These are phyloP conservation scores for Candida khao-thaluensis DNA, from an alignment of 805 yeast species.

Conservation along the genomic window DNA sequence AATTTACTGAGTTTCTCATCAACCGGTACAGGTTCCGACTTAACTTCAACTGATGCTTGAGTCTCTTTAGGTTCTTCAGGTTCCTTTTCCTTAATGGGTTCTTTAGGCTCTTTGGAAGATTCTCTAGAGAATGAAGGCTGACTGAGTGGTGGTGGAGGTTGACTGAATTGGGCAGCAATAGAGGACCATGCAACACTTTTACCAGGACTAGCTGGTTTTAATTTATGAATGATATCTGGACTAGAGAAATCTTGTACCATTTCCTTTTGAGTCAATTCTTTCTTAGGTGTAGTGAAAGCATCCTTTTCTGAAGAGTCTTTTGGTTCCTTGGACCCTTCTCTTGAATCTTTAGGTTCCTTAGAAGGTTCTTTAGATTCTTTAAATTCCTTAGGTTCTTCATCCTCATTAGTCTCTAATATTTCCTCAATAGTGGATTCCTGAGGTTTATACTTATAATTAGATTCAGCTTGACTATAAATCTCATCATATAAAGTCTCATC, in stretches of 20 bases:
- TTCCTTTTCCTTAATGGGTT: slow-evolving; percentile 9
- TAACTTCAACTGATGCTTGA: neutral
- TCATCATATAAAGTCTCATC: slow-evolving; percentile 45
- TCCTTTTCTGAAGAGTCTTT: slow-evolving; percentile 1
- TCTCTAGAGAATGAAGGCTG: neutral
- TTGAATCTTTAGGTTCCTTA: neutral
- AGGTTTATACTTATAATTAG: slow-evolving; percentile 15
- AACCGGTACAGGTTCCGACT: neutral
- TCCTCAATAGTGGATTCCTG: slow-evolving; percentile 11
- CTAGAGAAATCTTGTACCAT: slow-evolving; percentile 30
- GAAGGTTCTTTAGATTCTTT: neutral
- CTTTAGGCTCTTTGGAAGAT: slow-evolving; percentile 3
- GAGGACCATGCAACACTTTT: slow-evolving; percentile 57
- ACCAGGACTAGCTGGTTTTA: slow-evolving; percentile 58
- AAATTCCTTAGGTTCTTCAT: slow-evolving; percentile 4
- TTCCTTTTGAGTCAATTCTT: neutral
- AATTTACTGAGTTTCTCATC: neutral
- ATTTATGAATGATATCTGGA: slow-evolving; percentile 41
- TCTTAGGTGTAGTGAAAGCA: slow-evolving; percentile 11
- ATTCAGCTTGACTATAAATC: slow-evolving; percentile 29
- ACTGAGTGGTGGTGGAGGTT: slow-evolving; percentile 9
- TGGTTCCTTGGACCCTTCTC: neutral
- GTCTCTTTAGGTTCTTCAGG: neutral
- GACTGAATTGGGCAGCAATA: slow-evolving; percentile 44
- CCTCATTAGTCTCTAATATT: slow-evolving; percentile 4